A percentile compares a stretch with the other conserved stretches of the same genome.
Evolutionary conservation across 2,329 filamentous ascomycete species (phyloP).

Genomic region (Cladosporium velox): DNA sequence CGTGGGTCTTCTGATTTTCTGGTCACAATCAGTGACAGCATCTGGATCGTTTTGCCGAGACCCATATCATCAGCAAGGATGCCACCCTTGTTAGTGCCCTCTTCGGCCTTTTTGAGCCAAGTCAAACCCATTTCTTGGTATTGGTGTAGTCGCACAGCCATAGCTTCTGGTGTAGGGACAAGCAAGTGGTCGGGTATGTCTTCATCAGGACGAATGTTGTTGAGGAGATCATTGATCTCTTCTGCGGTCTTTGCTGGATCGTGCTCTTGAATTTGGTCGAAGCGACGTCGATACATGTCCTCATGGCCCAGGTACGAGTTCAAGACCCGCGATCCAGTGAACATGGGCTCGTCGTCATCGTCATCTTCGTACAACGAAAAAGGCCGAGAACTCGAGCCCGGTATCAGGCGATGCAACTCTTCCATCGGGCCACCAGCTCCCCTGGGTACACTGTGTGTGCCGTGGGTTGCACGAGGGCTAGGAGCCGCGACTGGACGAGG

Average conservation of each 20-base stretch:
- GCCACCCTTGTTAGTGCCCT: conserved; percentile 69
- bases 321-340: conserved; percentile 24
- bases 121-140: conserved; percentile 78
- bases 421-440: conserved; percentile 15
- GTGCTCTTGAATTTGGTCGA: conserved; percentile 29
- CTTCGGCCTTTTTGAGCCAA: conserved; percentile 76
- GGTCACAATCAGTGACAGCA: conserved; percentile 73
- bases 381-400: conserved; percentile 18
- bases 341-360: conserved; percentile 32
- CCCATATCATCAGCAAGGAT: conserved; percentile 84
- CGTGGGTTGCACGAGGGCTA: not conserved
- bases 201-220: conserved; percentile 73
- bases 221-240: conserved; percentile 69
- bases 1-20: conserved; percentile 61
- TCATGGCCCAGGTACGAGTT: conserved; percentile 30
- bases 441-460: not conserved
- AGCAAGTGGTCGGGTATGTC: conserved; percentile 55
- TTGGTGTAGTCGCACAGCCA: conserved; percentile 71
- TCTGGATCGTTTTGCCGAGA: conserved; percentile 80
- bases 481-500: not conserved
- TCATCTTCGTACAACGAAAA: conserved; percentile 13
- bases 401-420: conserved; percentile 28
- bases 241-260: conserved; percentile 59
- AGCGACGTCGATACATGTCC: conserved; percentile 31
- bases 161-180: conserved; percentile 67